A percentile compares a stretch with the other conserved stretches of the same genome.
These are phyloP conservation scores for Escallonia rubra DNA, from an alignment of 129 eudicot genomes.

Conservation along the genomic window DNA sequence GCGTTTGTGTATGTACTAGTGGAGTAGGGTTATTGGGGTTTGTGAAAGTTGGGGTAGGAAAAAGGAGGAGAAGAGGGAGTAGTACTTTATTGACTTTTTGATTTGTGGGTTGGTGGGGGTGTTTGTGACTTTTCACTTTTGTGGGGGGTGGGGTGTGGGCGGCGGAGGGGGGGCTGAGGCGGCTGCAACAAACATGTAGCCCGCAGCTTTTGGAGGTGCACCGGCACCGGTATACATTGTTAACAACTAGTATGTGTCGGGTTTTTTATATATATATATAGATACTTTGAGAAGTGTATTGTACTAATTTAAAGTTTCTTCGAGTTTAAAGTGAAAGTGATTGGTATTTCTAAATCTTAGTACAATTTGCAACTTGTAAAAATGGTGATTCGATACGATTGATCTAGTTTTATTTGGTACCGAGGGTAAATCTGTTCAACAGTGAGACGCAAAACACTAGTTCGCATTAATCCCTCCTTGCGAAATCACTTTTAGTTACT, in stretches of 20 bases:
- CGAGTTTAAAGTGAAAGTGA: neutral
- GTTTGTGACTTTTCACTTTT: neutral
- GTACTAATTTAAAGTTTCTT: slow-evolving; percentile 11
- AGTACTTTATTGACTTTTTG: slow-evolving; percentile 8
- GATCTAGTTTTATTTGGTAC: too few species aligned
- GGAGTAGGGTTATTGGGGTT: slow-evolving; percentile 13
- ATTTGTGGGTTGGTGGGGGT: slow-evolving; percentile 8
- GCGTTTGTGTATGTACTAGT: neutral
- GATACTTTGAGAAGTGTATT: neutral
- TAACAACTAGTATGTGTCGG: too few species aligned
- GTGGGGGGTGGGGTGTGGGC: neutral
- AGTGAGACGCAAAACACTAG: too few species aligned
- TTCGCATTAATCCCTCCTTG: too few species aligned
- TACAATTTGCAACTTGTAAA: too few species aligned
- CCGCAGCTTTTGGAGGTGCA: slow-evolving; percentile 22
- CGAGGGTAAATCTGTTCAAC: too few species aligned
- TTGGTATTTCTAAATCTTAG: too few species aligned
- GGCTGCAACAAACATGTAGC: slow-evolving; percentile 45
- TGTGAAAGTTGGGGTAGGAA: slow-evolving; percentile 8
- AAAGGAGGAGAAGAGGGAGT: slow-evolving; percentile 3
- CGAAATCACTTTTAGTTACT: too few species aligned
- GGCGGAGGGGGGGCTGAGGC: slow-evolving; percentile 20
- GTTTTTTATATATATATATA: neutral
- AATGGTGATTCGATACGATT: too few species aligned
- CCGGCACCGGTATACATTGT: neutral